Evolutionary conservation across 179 eudicot species (phyloP), one percentile per base, ranked within the genome.

Genomic region (Beta macrorhiza): DNA sequence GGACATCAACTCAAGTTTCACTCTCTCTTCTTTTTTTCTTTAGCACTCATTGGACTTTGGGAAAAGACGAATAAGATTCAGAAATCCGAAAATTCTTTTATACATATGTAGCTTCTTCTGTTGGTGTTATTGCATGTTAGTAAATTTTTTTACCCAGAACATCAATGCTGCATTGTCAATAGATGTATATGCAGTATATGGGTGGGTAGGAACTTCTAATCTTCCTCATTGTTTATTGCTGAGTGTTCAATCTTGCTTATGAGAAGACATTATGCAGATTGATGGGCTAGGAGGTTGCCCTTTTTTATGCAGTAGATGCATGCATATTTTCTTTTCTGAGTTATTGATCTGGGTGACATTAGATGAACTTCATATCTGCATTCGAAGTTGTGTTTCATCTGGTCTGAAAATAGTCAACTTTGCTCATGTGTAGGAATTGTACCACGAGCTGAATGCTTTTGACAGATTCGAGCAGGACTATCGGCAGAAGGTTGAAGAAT

Each of bases 391-490:
- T 37, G 42, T 29, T 75, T 59, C 45, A 29, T 67, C n/a, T 69
- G 4, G 49, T 37, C 83, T 85, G 65, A 79, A 15, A 47, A 68
- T 57, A 49, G 44, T 52, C 5, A 0, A 25, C 47, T 10, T 15
- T 77, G 55, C 15, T 17, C 15, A 13, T 56, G 51, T 90, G 88
- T 83, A 96, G 99, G 98, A 94, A 85, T 80, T 96, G 82, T 96
- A 96, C 87, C 99, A 96, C 51, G 98, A 94, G 90, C 78, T 90
- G 83, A 92, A 94, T 83, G 88, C 97, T 76, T 86, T 87, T 86
- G 98, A 94, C 82, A 90, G 99, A 88, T 96, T 90, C 87, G 96
- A 96, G 67, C 97, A 90, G 86, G 98, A 96, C 85, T 94, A 89
- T 81, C 86, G 83, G 67, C 87, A 91, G 81, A 94, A 91, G 87